Base-by-base conservation (phyloP, 1,284 basidiomycete species). In the Porogramme epimiltina region DNA sequence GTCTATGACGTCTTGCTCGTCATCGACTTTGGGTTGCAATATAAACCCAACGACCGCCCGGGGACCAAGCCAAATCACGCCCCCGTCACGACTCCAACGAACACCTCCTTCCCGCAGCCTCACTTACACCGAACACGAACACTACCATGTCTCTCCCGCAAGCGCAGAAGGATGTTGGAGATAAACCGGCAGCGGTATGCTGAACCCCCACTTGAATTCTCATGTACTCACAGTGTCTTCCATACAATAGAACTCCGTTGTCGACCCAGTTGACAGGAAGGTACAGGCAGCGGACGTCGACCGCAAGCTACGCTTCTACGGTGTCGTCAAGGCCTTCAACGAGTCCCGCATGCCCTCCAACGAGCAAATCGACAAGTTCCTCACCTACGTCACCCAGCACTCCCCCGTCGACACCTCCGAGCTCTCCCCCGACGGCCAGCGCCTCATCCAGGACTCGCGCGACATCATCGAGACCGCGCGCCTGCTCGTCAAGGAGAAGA, bases 341-440 rank as follows among this genome's bases (percentile, higher is more conserved):
- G 76, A 84, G 51, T 91, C 89, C 22, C 84, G 86, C 59, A 77
- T 92, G 65, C 93, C 93, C 2, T 78, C 85, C 57, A 95, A 95
- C 72, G 62, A 70, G 23, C 92, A 96, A 71, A 87, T 95, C 61
- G 86, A 92, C 72, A 64, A 78, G 25, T 81, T 85, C 2, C 78
- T 96, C 55, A 70, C 73, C 47, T 93, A 92, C 68, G 79, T 91
- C 45, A 70, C 82, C 58, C 69, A 77, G 39, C 70, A 89, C 67
- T 85, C 89, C 2, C 89, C 88, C 6, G 79, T 94, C 37, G 79
- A 88, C 57, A 66, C 79, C 51, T 63, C 72, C 49, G 76, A 83
- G 65, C 81, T 97, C 45, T 93, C 90, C 0, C 74, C 80, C 1
- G 89, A 93, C 13, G 93, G 93, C 48, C 79, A 80, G 60, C 82